Conservation (phyloP, 495 filamentous ascomycete species). For the Astrothelium macrocarpum region DNA sequence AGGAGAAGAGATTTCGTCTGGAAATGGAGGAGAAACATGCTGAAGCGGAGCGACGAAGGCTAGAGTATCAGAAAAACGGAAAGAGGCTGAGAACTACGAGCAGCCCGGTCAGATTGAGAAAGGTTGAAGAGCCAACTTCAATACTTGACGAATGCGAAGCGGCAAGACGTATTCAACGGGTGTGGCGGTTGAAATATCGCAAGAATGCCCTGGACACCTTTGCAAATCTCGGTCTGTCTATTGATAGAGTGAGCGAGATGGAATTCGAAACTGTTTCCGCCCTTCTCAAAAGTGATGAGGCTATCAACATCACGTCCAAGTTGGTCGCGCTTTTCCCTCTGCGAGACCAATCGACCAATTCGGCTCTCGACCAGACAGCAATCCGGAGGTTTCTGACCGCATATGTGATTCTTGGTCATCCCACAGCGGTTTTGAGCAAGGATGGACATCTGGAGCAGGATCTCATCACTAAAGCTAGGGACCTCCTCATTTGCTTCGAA, state of each 20-base stretch:
- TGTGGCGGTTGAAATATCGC: conserved; percentile 53
- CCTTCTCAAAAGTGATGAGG: conserved; percentile 64
- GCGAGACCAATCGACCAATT: conserved; percentile 57
- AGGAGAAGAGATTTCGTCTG: conserved; percentile 48
- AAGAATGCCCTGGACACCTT: conserved; percentile 42
- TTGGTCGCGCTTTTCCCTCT: conserved; percentile 70
- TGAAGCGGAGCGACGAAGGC: conserved; percentile 69
- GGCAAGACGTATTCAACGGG: conserved; percentile 61
- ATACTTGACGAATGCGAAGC: conserved; percentile 56
- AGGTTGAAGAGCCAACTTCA: conserved; percentile 3
- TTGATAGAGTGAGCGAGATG: conserved; percentile 61
- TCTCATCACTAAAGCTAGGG: conserved; percentile 76
- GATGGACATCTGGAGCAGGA: conserved; percentile 82
- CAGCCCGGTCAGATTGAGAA: conserved; percentile 9
- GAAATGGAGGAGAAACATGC: conserved; percentile 87
- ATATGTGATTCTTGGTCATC: conserved; percentile 87
- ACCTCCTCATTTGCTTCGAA: conserved; percentile 75
- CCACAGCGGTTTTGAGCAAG: conserved; percentile 74
- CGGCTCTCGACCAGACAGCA: conserved; percentile 64
- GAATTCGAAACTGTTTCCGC: conserved; percentile 74
- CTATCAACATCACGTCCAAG: conserved; percentile 58
- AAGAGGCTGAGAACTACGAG: conserved; percentile 38
- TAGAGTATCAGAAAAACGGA: conserved; percentile 32
- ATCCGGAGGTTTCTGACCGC: conserved; percentile 86
- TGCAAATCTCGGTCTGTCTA: conserved; percentile 56